A percentile compares a stretch with the other conserved stretches of the same genome.
These are phyloP conservation scores for Nothophytophthora sp. DNA, from an alignment of 352 stramenopile species.

Conservation along the genomic window DNA sequence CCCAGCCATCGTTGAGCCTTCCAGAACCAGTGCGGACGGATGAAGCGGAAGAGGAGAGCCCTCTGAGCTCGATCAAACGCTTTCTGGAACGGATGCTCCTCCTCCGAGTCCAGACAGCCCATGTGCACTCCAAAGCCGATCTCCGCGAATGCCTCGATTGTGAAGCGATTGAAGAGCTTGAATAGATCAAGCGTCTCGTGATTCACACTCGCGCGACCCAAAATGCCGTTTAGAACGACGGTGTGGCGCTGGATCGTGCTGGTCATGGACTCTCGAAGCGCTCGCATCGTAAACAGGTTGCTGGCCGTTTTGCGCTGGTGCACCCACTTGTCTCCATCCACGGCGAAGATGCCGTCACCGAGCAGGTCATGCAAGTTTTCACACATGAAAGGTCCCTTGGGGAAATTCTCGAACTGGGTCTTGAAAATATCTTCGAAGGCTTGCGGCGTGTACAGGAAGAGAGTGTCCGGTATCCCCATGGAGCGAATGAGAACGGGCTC, in stretches of 20 bases:
- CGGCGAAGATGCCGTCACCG: constrained; percentile 67
- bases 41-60: constrained; percentile 38
- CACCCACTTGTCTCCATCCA: constrained; percentile 58
- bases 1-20: constrained; percentile 38
- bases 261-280: constrained; percentile 42
- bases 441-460: constrained; percentile 35
- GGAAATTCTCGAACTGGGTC: constrained; percentile 69
- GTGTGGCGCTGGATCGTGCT: constrained; percentile 24
- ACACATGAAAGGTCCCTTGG: constrained; percentile 45
- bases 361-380: constrained; percentile 47
- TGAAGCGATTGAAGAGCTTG: constrained; percentile 51
- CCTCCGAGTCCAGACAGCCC: constrained; percentile 21
- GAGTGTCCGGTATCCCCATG: constrained; percentile 28
- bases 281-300: constrained; percentile 74
- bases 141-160: constrained; percentile 63
- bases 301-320: constrained; percentile 81
- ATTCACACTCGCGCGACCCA: constrained; percentile 4
- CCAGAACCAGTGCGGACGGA: constrained; percentile 40
- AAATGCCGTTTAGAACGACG: constrained; percentile 13
- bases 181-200: constrained; percentile 35
- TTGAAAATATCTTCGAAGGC: constrained; percentile 52
- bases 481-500: constrained; percentile 24
- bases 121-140: constrained; percentile 68
- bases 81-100: constrained; percentile 47
- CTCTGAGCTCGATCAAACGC: constrained; percentile 52